Evolutionary conservation across 202 grass and related monocot species (phyloP), one percentile per base, ranked within the genome.

Genomic region (Eragrostis tef): DNA sequence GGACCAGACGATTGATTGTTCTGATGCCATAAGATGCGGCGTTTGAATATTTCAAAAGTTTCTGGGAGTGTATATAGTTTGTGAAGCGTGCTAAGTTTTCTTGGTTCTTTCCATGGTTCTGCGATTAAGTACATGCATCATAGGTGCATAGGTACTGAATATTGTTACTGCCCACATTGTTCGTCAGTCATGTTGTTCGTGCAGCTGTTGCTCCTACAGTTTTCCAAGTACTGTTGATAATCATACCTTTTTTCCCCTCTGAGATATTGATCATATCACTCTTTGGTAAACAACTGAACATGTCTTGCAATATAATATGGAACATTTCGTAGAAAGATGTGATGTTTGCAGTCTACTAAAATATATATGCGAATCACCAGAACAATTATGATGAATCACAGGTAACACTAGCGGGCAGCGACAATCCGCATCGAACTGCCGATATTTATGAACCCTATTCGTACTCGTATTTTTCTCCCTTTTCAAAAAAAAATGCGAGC

Each of bases 31-130:
- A 82, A 73, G 60, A 3, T 41, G 67, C 62, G 83, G 67, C 56
- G 79, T 86, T 60, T 78, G 73, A 86, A 62, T 74, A 53, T 52
- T 61, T 67, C 6, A 44, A 15, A 69, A 24, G 79, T 27, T 86
- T 68, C 9, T 62, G 15, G 16, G 31, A 67, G 42, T 83, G 68
- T 79, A 82, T 43, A 89, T 51, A 89, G 31, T 68, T 78, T 74
- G 26, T 59, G 42, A 59, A 89, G 11, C 41, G 16, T 16, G 53
- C 13, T n/a, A 50, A 20, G 17, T n/a, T 41, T 80, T 77, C 36
- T 59, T 60, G 12, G 11, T 83, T 82, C 2, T 17, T 72, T 20
- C 9, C 74, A 39, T 62, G 51, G 44, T 67, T 53, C 24, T 14
- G 39, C 29, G 65, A 50, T 52, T 64, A 76, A 27, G 63, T 41